These are phyloP conservation scores for Dioscorea alata DNA, from an alignment of 106 monocot genomes.

Conservation along the genomic window DNA sequence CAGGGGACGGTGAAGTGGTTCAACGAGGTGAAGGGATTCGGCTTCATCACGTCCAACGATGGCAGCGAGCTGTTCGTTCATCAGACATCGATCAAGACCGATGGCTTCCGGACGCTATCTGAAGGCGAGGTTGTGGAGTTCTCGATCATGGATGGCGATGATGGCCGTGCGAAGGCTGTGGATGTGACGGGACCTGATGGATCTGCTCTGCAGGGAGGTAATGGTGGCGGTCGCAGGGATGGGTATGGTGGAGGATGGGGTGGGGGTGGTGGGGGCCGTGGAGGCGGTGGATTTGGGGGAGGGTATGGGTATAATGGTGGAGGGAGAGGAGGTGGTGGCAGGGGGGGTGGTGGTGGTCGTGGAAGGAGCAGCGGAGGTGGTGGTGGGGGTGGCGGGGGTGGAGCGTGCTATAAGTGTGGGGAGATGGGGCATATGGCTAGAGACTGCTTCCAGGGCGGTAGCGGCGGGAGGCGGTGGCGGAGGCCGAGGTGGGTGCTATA, in stretches of 20 bases:
- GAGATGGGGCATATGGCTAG: conserved; percentile 37
- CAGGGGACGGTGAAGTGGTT: too few species aligned
- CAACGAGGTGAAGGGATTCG: too few species aligned
- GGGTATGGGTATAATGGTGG: conserved; percentile 4
- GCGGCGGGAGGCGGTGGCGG: conserved; percentile 28
- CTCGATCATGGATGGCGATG: too few species aligned
- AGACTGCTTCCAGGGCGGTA: conserved; percentile 31
- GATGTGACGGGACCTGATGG: too few species aligned
- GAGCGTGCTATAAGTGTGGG: conserved; percentile 41
- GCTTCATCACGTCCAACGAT: too few species aligned
- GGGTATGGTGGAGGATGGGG: conserved; percentile 10
- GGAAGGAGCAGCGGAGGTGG: not conserved
- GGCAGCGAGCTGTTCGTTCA: too few species aligned
- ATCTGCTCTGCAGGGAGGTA: too few species aligned
- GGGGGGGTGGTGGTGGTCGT: not conserved
- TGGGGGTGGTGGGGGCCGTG: conserved; percentile 7
- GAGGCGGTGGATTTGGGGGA: not conserved
- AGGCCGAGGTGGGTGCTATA: not conserved
- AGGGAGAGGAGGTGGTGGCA: conserved; percentile 5
- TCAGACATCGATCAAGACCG: too few species aligned
- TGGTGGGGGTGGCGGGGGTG: conserved; percentile 30
- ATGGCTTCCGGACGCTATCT: too few species aligned
- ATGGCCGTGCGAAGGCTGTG: too few species aligned
- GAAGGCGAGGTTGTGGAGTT: too few species aligned
- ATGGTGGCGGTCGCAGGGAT: conserved; percentile 7